These are phyloP conservation scores for Rhodotorula babjevae DNA, from an alignment of 768 basidiomycete species.

Conservation along the genomic window DNA sequence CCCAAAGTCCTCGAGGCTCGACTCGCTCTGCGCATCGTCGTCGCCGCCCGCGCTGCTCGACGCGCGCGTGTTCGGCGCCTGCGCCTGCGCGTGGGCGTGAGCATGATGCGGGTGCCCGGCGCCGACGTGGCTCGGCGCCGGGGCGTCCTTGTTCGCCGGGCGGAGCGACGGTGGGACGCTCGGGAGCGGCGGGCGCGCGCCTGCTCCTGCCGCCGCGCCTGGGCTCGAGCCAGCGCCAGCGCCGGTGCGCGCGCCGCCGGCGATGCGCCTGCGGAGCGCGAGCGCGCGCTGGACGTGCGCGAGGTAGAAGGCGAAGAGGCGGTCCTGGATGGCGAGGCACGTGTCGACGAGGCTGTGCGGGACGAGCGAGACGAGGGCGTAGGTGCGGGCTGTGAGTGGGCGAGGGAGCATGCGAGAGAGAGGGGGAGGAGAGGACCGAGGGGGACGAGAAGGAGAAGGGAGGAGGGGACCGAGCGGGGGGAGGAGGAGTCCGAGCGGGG, in stretches of 20 bases:
- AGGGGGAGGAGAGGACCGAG: no score
- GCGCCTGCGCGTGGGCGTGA: background rate
- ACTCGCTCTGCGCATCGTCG: background rate
- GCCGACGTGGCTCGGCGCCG: background rate
- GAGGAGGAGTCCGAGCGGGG: no score
- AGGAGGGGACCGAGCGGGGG: no score
- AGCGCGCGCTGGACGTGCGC: background rate
- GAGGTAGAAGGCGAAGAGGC: conserved; percentile 23
- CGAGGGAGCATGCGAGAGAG: no score
- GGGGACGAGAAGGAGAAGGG: no score
- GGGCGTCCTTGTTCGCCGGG: no score
- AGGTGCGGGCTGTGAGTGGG: conserved; percentile 10
- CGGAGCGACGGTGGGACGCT: no score
- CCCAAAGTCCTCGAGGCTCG: conserved; percentile 9
- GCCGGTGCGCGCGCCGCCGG: background rate
- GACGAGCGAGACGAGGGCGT: conserved; percentile 17
- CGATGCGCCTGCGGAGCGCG: background rate
- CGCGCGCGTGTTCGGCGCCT: background rate
- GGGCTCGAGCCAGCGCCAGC: no score
- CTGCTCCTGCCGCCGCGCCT: no score
- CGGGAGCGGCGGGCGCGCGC: no score
- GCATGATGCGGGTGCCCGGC: background rate
- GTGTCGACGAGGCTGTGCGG: conserved; percentile 22
- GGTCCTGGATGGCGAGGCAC: conserved; percentile 25
- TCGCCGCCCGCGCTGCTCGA: background rate